Evolutionary conservation across 345 rosid genomes (phyloP), one percentile per base, ranked within the genome.

Genomic region (Aegle marmelos): DNA sequence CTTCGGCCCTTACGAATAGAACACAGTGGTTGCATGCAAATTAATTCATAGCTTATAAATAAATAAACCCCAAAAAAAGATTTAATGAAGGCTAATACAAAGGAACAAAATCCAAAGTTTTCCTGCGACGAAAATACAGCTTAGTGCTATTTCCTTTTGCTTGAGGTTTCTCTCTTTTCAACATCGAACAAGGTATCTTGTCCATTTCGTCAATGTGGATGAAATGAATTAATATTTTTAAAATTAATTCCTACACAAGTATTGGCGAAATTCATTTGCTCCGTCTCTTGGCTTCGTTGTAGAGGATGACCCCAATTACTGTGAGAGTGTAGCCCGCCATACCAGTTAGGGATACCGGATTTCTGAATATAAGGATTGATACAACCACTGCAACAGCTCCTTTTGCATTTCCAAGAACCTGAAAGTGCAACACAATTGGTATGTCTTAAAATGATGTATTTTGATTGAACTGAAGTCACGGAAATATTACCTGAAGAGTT

Each of bases 371-470:
- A 76, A 86, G 16, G 48, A 84, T 84, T 6, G 87, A 86, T 31
- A 86, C 63, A 4, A 84, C 85, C 54, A 86, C 87, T 3, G 85
- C 87, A 6, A 84, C 85, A 5, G 89, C 89, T 30, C 87, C 87
- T 80, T 84, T 86, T 6, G 89, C 89, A 70, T 80, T 87, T 58
- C 88, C 88, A 33, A 85, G 69, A 4, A 87, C 90, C 88, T 87
- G 80, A 75, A 77, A 22, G 41, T 11, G 30, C 16, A 65, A 5
- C 62, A 45, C 17, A 56, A 65, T 36, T 53, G 1, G 6, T 19
- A 53, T 16, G 36, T 16, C 68, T 30, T 22, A 17, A 63, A 31
- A 16, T 63, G 21, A 17, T 31, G n/a, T 2, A 63, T 30, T 33
- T 19, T 33, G 69, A 65, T 19, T 33, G 45, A n/a, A 65, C 36